These are phyloP conservation scores for Aspergillus quadrilineatus DNA, from an alignment of 2,329 filamentous ascomycete genomes.

Conservation along the genomic window DNA sequence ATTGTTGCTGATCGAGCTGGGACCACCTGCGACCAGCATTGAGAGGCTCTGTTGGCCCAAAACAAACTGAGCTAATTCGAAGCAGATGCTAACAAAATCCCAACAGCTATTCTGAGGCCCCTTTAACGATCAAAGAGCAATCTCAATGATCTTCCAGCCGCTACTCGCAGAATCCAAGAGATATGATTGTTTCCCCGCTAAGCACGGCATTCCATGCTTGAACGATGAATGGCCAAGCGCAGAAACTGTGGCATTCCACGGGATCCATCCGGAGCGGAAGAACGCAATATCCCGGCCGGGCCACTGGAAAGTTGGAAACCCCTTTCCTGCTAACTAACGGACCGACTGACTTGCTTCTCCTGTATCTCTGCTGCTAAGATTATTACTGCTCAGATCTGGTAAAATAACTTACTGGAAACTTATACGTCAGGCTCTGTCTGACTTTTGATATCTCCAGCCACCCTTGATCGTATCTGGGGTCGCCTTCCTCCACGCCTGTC, in stretches of 20 bases:
- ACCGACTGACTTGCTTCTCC: slow-evolving; percentile 22
- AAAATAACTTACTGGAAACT: slow-evolving; percentile 21
- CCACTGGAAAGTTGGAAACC: not conserved
- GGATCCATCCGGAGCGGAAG: slow-evolving; percentile 14
- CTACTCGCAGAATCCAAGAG: not conserved
- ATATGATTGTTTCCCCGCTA: slow-evolving; percentile 12
- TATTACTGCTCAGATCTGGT: slow-evolving; percentile 19
- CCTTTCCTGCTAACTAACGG: slow-evolving; percentile 16
- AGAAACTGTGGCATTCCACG: slow-evolving; percentile 9
- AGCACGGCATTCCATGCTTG: slow-evolving; percentile 6
- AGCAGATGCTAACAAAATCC: not conserved
- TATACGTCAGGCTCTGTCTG: slow-evolving; percentile 14
- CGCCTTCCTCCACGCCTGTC: slow-evolving; percentile 25
- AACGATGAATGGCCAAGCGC: slow-evolving; percentile 8
- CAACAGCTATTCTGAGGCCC: not conserved
- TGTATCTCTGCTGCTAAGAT: slow-evolving; percentile 19
- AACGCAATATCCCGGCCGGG: slow-evolving; percentile 3
- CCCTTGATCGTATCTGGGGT: slow-evolving; percentile 14
- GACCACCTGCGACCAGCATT: not conserved
- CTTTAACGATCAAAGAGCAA: not conserved
- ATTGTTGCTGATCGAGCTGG: not conserved
- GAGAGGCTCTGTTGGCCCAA: not conserved
- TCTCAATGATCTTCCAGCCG: not conserved
- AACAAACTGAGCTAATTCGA: not conserved
- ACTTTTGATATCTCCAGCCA: slow-evolving; percentile 12